Base-by-base conservation (phyloP, 116 monocot genomes). In the Phalaenopsis hybrid region DNA sequence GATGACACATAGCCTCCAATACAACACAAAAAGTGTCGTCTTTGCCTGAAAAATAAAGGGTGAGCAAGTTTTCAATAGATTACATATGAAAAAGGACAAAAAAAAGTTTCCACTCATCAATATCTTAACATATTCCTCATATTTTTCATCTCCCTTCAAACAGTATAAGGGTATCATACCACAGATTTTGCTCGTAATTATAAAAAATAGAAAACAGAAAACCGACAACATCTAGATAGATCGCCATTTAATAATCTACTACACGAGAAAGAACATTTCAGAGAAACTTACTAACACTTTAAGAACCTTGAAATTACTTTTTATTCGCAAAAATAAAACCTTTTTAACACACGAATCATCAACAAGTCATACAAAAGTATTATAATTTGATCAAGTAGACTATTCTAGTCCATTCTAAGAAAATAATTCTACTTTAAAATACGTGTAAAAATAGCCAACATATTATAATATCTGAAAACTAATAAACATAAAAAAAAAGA, bases 1-100 rank as follows among this genome's bases (percentile, higher is more conserved):
- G 43, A 73, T 73, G 31, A 73, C 16, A 43, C 41, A 73, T 12
- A 43, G 16, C 73, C 73, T 73, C 37, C 73, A 73, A 73, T 16
- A 73, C 43, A 15, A 37, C 73, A 73, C 73, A 73, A 73, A 33
- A 13, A 73, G 17, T 33, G 16, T 8, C 37, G 16, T 37, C 37
- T 41, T 73, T 15, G 43, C 73, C 73, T 73, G 73, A 73, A 73
- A 73, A 73, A 73, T 17, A 12, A 73, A 73, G 33, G 73, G 28
- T 67, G 28, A 33, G 55, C 55, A 73, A 37, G 41, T 37, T 73
- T 43, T 41, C 73, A 12, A 13, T 73, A 73, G 41, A 37, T 17
- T 55, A 13, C 33, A 43, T 43, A 41, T 33, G 3, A 33, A 73
- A 73, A 41, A 4, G 41, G 41, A 4, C 3, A 41, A 41, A 73